Percentiles rank a stretch among this genome's conserved stretches.
Conservation (phyloP, 768 basidiomycete genomes). For the Zangia roseola region DNA sequence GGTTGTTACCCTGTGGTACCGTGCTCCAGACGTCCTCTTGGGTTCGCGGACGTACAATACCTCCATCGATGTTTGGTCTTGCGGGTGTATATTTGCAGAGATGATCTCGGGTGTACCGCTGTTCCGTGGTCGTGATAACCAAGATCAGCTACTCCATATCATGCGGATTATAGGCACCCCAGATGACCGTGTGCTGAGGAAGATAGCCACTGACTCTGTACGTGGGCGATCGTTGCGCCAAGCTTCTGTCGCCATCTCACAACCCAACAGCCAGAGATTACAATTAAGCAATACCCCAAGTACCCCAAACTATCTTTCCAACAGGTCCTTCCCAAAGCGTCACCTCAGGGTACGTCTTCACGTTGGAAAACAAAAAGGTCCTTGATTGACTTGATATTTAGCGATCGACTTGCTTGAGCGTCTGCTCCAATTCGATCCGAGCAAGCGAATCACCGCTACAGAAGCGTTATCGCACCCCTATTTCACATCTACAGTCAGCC, state of each 20-base stretch:
- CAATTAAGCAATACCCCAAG: slow-evolving; percentile 80
- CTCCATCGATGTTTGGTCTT: slow-evolving; percentile 98
- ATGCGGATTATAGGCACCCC: slow-evolving; percentile 98
- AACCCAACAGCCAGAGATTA: slow-evolving; percentile 70
- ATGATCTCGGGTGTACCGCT: slow-evolving; percentile 98
- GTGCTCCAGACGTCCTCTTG: slow-evolving; percentile 95
- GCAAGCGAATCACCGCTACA: slow-evolving; percentile 85
- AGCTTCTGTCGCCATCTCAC: slow-evolving; percentile 5
- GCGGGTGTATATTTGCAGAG: slow-evolving; percentile 98
- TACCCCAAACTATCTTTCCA: slow-evolving; percentile 82
- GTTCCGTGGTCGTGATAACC: slow-evolving; percentile 95
- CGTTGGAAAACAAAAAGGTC: not conserved
- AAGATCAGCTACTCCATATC: slow-evolving; percentile 96
- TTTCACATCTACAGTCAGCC: slow-evolving; percentile 58
- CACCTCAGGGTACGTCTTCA: slow-evolving; percentile 62
- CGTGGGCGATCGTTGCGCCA: slow-evolving; percentile 26
- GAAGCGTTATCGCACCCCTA: slow-evolving; percentile 93
- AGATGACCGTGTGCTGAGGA: slow-evolving; percentile 79
- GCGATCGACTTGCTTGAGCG: slow-evolving; percentile 94
- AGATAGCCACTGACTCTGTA: slow-evolving; percentile 89
- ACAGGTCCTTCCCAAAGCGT: slow-evolving; percentile 82
- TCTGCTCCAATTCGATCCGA: slow-evolving; percentile 93
- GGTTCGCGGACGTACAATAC: slow-evolving; percentile 98
- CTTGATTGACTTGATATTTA: slow-evolving; percentile 18
- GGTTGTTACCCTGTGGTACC: slow-evolving; percentile 99